Evolutionary conservation across 2,329 filamentous ascomycete species (phyloP), one percentile per base, ranked within the genome.

Genomic region (Calonectria montana): DNA sequence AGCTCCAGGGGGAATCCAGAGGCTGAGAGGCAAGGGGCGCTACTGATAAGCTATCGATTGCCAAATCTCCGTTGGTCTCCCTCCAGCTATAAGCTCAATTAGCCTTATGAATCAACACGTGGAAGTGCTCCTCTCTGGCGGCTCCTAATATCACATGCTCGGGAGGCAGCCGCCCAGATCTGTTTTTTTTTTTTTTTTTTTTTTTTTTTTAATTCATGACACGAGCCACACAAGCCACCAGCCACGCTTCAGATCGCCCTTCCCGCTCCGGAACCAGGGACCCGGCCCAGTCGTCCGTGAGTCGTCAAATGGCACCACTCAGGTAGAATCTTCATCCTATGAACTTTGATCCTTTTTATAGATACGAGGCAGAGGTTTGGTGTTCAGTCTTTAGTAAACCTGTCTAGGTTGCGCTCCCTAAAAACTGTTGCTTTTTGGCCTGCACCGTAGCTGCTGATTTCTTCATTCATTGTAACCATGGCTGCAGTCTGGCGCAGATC

Each of bases 1-100:
- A 77, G 76, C 71, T 77, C 69, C 76, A 78, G 70, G 70, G 77
- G 48, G 53, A 35, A 9, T 47, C 16, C 31, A 35, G 65, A 48
- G 39, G 65, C 39, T 48, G 65, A 61, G 53, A 21, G 8, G 23
- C 9, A 41, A 45, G 57, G 55, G 37, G 35, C 23, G 25, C 53
- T 59, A 59, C 23, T 15, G 53, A 39, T 59, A 27, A 59, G 31
- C 53, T 59, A 59, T 21, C 25, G 35, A 39, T n/a, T 59, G 15
- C 53, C n/a, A 59, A 25, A 39, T 18, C n/a, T 59, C 21, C 53
- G 16, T n/a, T 13, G 23, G 23, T 25, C 31, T 23, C 16, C 16
- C n/a, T 16, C 13, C 21, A 23, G 7, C 23, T 39, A 31, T n/a
- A 21, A 47, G 43, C n/a, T 12, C 53, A 37, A 25, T 23, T 23